Evolutionary conservation across 805 yeast species (phyloP).

Genomic region (Cyberlindnera xylosilytica): DNA sequence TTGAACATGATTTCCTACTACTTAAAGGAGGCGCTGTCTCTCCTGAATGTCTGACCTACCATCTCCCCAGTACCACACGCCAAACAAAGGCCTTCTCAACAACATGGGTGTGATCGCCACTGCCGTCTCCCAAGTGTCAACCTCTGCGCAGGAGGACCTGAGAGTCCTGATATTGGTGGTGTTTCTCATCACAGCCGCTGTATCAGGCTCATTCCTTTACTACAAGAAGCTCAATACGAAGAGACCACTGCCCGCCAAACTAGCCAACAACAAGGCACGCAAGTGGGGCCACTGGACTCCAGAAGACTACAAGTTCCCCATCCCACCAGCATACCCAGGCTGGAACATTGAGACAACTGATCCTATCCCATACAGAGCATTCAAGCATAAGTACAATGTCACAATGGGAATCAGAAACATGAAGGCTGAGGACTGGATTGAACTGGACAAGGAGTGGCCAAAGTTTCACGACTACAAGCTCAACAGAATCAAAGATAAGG

Average conservation of each 20-base stretch:
- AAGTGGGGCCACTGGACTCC: slow-evolving; percentile 52
- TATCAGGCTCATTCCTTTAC: slow-evolving; percentile 4
- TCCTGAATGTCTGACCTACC: too few relatives aligned
- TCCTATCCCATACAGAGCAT: slow-evolving; percentile 39
- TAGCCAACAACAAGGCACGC: slow-evolving; percentile 43
- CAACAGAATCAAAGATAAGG: slow-evolving; percentile 44
- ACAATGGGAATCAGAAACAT: slow-evolving; percentile 69
- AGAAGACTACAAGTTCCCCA: slow-evolving; percentile 47
- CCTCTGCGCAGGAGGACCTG: slow-evolving; percentile 6
- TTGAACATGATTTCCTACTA: neutral
- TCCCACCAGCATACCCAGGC: slow-evolving; percentile 40
- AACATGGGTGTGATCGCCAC: slow-evolving; percentile 10
- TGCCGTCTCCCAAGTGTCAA: slow-evolving; percentile 6
- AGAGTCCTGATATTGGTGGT: slow-evolving; percentile 5
- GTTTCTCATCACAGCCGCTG: slow-evolving; percentile 1
- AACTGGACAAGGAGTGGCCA: slow-evolving; percentile 63
- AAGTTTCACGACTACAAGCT: slow-evolving; percentile 52
- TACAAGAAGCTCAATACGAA: neutral
- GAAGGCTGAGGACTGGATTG: slow-evolving; percentile 64
- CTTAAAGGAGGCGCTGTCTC: neutral
- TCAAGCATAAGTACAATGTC: slow-evolving; percentile 58
- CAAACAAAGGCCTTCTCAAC: too few relatives aligned
- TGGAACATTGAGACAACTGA: slow-evolving; percentile 19
- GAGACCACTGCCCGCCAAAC: slow-evolving; percentile 32
- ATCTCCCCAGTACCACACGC: too few relatives aligned